A percentile compares a stretch with the other conserved stretches of the same genome.
Evolutionary conservation across 2,329 filamentous ascomycete genomes (phyloP).

Genomic region (Lasiodiplodia hormozganensis): DNA sequence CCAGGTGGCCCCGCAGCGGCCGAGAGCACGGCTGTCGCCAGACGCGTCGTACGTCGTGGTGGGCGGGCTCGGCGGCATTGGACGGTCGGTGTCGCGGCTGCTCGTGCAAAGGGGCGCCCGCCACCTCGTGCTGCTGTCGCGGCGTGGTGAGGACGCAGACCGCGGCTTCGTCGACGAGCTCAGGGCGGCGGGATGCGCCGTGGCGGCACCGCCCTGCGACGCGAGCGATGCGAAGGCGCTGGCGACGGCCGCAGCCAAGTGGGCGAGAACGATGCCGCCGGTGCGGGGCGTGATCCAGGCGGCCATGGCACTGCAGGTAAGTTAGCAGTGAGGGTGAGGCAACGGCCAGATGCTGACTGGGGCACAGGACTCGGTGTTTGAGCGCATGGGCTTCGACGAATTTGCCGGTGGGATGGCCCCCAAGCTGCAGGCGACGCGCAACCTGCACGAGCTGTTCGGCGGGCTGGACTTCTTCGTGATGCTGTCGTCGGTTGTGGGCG

Average conservation of each 20-base stretch:
- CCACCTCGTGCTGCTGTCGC: constrained; percentile 37
- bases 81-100: constrained; percentile 36
- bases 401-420: constrained; percentile 32
- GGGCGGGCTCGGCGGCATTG: constrained; percentile 39
- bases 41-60: constrained; percentile 40
- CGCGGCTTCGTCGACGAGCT: constrained; percentile 5
- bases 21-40: constrained; percentile 14
- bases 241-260: no score
- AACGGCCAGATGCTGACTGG: background rate
- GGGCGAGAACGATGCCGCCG: constrained; percentile 13
- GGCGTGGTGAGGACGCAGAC: background rate
- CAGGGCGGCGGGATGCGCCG: background rate
- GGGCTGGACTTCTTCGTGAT: constrained; percentile 41
- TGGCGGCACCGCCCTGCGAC: no score
- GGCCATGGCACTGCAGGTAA: constrained; percentile 38
- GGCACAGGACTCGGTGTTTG: constrained; percentile 1
- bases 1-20: background rate
- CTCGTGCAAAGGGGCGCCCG: constrained; percentile 34
- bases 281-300: constrained; percentile 38
- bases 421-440: constrained; percentile 40
- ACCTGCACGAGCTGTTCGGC: constrained; percentile 34
- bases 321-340: background rate
- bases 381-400: constrained; percentile 30
- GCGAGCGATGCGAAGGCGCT: no score
- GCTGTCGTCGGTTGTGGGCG: constrained; percentile 32